Percentiles rank a stretch among this genome's conserved stretches.
These are phyloP conservation scores for Trypanosoma cruzi DNA, from an alignment of 208 protist genomes.

Conservation along the genomic window DNA sequence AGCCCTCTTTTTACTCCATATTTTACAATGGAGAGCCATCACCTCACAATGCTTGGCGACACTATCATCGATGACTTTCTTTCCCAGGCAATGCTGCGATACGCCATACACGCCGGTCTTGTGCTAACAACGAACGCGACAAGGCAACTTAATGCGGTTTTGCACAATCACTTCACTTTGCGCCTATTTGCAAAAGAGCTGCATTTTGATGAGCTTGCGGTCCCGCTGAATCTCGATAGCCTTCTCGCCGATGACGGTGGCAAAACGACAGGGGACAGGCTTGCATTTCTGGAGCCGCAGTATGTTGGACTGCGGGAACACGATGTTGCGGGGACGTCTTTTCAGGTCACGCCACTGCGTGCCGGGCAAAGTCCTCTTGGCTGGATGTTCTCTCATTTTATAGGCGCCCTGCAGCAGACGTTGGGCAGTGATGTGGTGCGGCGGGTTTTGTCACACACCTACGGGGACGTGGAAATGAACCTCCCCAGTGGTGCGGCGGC, in stretches of 20 bases:
- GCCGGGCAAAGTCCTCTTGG: conserved; percentile 75
- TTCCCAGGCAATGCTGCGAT: conserved; percentile 42
- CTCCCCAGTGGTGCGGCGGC: conserved; percentile 39
- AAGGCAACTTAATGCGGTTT: conserved; percentile 63
- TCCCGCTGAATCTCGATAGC: conserved; percentile 27
- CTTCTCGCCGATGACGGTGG: background rate
- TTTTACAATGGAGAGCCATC: conserved; percentile 73
- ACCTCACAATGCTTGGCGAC: conserved; percentile 81
- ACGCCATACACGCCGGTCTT: conserved; percentile 40
- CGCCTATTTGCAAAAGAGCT: conserved; percentile 75
- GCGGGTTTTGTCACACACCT: conserved; percentile 44
- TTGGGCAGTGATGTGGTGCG: conserved; percentile 33
- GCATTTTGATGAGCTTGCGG: conserved; percentile 60
- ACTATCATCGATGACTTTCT: conserved; percentile 73
- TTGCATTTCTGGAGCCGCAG: conserved; percentile 57
- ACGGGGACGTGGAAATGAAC: conserved; percentile 31
- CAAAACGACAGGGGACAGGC: background rate
- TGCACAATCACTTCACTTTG: conserved; percentile 83
- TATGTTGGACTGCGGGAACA: conserved; percentile 29
- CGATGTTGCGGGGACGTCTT: conserved; percentile 75
- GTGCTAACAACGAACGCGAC: conserved; percentile 61
- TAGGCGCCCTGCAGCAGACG: conserved; percentile 63
- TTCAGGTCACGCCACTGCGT: conserved; percentile 56
- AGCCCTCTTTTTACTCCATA: conserved; percentile 39
- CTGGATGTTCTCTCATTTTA: conserved; percentile 87